A percentile compares a stretch with the other conserved stretches of the same genome.
Conservation (phyloP, 495 filamentous ascomycete genomes). For the Hypomontagnella monticulosa region DNA sequence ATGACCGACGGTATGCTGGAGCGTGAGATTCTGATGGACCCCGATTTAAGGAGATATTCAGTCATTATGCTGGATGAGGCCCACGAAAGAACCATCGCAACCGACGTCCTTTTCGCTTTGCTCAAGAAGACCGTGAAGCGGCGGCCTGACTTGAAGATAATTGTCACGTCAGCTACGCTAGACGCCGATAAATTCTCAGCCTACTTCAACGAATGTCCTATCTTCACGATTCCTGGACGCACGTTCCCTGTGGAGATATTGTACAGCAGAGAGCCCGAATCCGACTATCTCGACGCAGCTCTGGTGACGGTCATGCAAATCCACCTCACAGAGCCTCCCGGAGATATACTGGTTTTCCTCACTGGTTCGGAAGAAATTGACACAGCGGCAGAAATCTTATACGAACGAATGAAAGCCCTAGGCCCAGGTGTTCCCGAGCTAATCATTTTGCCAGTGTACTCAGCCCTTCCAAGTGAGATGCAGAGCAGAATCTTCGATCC, state of each 20-base stretch:
- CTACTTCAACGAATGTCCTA: slow-evolving; percentile 94
- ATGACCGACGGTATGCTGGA: slow-evolving; percentile 99
- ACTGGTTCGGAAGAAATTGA: slow-evolving; percentile 99
- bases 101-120: slow-evolving; percentile 93
- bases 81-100: slow-evolving; percentile 96
- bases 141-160: slow-evolving; percentile 88
- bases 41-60: slow-evolving; percentile 85
- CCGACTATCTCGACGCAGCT: slow-evolving; percentile 95
- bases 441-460: slow-evolving; percentile 93
- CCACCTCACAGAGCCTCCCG: slow-evolving; percentile 87
- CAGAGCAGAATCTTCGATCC: slow-evolving; percentile 95
- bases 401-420: slow-evolving; percentile 95
- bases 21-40: slow-evolving; percentile 91
- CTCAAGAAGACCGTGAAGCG: slow-evolving; percentile 92
- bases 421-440: slow-evolving; percentile 92
- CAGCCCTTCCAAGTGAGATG: slow-evolving; percentile 90
- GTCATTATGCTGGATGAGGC: slow-evolving; percentile 99
- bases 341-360: slow-evolving; percentile 95
- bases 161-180: slow-evolving; percentile 94
- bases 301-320: slow-evolving; percentile 98
- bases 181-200: slow-evolving; percentile 97
- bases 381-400: slow-evolving; percentile 89
- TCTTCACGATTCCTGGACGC: slow-evolving; percentile 94
- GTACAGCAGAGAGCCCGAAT: slow-evolving; percentile 92
- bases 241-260: slow-evolving; percentile 96